phyloP scores from a whole-genome alignment of 2,329 filamentous ascomycete species.

The Diaporthe batatas region DNA sequence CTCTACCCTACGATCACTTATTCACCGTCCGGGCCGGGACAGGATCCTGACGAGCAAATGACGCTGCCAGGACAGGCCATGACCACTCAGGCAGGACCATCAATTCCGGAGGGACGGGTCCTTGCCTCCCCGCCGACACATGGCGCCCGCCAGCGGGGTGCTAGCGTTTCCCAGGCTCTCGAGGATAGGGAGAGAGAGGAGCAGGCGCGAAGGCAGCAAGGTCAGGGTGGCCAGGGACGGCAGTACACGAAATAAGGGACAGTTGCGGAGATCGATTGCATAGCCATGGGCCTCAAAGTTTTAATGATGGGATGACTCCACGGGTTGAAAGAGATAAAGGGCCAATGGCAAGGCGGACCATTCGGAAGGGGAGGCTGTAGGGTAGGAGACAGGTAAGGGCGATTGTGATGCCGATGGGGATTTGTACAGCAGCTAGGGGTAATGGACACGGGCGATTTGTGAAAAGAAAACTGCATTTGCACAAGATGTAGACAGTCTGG shows the following conservation, averaged over 20 bases:
- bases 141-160: conserved; percentile 35
- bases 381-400: neutral
- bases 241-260: conserved; percentile 25
- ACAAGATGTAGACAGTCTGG: neutral
- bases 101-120: conserved; percentile 5
- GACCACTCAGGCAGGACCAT: conserved; percentile 23
- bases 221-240: neutral
- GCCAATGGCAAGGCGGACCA: neutral
- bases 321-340: neutral
- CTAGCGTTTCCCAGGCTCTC: conserved; percentile 35
- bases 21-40: conserved; percentile 18
- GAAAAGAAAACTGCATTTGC: neutral
- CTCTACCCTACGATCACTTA: conserved; percentile 35
- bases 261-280: too few species aligned
- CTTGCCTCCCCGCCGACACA: conserved; percentile 2
- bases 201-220: conserved; percentile 21
- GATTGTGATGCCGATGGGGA: neutral
- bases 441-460: neutral
- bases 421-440: neutral
- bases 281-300: neutral
- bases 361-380: too few species aligned
- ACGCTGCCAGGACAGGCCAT: conserved; percentile 25
- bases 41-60: conserved; percentile 2
- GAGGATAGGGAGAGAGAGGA: conserved; percentile 17
- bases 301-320: conserved; percentile 12